Percentiles rank a stretch among this genome's conserved stretches.
phyloP scores from a whole-genome alignment of 495 filamentous ascomycete species.

The Penicillium verhagenii region DNA sequence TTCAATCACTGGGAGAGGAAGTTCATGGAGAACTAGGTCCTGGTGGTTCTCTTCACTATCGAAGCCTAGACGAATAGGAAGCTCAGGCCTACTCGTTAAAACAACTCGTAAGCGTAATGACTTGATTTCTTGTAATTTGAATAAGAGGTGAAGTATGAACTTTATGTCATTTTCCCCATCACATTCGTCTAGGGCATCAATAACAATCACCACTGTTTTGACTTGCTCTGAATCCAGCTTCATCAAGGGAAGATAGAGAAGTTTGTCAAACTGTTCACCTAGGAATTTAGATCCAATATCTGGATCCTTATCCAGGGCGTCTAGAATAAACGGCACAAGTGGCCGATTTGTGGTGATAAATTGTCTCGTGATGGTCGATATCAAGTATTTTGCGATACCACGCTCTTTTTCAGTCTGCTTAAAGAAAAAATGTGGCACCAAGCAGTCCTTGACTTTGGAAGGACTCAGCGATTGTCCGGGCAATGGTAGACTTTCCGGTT shows the following conservation, averaged over 20 bases:
- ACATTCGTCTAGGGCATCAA: conserved; percentile 56
- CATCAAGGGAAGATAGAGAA: conserved; percentile 41
- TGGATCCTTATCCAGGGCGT: conserved; percentile 37
- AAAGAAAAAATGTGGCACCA: no score
- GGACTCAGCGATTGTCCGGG: no score
- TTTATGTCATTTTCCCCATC: conserved; percentile 41
- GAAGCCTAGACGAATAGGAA: conserved; percentile 38
- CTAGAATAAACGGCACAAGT: no score
- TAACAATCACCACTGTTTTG: conserved; percentile 18
- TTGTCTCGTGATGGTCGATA: no score
- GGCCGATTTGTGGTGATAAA: no score
- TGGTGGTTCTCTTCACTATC: conserved; percentile 11
- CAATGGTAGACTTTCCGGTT: no score
- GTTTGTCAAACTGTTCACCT: conserved; percentile 46
- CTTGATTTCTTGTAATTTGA: conserved; percentile 7
- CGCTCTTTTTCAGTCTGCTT: no score
- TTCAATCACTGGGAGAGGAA: conserved; percentile 13
- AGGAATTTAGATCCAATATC: conserved; percentile 31
- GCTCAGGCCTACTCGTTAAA: conserved; percentile 46
- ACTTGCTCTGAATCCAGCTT: neutral
- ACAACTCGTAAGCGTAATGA: conserved; percentile 3
- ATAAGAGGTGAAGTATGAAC: conserved; percentile 39
- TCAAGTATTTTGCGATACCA: no score
- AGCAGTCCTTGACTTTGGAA: no score
- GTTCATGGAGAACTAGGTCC: conserved; percentile 19